phyloP scores from a whole-genome alignment of 768 basidiomycete species.

The Pleurotus eryngii region DNA sequence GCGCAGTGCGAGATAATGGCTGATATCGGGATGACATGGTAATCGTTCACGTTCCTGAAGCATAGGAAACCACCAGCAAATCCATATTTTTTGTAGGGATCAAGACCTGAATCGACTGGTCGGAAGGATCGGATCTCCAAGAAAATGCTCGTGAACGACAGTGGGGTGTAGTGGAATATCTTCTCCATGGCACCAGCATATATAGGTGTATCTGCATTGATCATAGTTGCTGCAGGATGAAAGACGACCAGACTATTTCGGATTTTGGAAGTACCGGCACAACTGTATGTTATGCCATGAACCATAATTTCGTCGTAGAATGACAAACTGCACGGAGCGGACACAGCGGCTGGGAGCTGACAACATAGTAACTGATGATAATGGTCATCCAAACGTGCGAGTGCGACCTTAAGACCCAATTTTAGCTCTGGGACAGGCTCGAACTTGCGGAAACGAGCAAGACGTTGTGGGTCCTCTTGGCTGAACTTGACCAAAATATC shows the following conservation, averaged over 20 bases:
- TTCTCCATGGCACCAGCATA: conserved; percentile 1
- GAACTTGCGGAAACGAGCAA: conserved; percentile 4
- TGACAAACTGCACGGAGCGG: not conserved
- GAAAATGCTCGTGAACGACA: not conserved
- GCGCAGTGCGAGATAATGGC: conserved; percentile 11
- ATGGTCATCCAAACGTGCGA: not conserved
- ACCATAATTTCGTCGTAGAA: conserved; percentile 6
- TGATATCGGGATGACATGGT: conserved; percentile 7
- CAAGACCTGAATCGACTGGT: not conserved
- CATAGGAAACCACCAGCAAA: conserved; percentile 13
- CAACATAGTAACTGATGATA: not conserved
- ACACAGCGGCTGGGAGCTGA: not conserved
- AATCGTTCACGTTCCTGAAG: not conserved
- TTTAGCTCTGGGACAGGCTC: not conserved
- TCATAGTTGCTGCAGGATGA: not conserved
- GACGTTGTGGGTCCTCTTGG: conserved; percentile 14
- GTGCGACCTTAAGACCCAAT: not conserved
- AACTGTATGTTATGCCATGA: conserved; percentile 10
- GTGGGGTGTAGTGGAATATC: conserved; percentile 9
- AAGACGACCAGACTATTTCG: conserved; percentile 12
- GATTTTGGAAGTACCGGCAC: conserved; percentile 6
- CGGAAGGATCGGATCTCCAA: not conserved
- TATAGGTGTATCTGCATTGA: not conserved
- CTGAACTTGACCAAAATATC: conserved; percentile 7
- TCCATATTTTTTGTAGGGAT: conserved; percentile 13